phyloP scores from a whole-genome alignment of 805 yeast genomes.

The Naumovozyma baii region DNA sequence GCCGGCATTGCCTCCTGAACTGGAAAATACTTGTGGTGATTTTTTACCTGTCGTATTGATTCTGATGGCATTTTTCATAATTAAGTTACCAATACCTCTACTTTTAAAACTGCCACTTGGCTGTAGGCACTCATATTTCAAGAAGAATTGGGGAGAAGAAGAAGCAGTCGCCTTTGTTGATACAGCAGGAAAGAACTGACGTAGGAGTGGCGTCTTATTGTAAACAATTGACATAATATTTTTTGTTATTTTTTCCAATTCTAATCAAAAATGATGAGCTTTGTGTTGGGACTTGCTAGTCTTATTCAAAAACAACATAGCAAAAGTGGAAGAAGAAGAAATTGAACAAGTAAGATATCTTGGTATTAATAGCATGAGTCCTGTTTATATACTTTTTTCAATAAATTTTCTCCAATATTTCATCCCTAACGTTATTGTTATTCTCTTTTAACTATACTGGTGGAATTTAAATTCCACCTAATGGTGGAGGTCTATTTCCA shows the following conservation, averaged over 20 bases:
- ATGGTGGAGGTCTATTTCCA: constrained; percentile 3
- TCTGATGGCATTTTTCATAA: constrained; percentile 28
- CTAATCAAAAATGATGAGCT: neutral
- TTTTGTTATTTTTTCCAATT: neutral
- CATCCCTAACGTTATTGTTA: too few relatives aligned
- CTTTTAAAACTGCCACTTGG: constrained; percentile 52
- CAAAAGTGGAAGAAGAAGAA: too few relatives aligned
- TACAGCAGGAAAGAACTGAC: constrained; percentile 10
- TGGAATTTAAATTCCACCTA: constrained; percentile 1
- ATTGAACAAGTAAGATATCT: too few relatives aligned
- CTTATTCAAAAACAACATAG: too few relatives aligned
- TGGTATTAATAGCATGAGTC: too few relatives aligned
- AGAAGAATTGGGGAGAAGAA: constrained; percentile 28
- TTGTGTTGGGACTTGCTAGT: too few relatives aligned
- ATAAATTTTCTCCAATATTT: neutral
- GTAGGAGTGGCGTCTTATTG: constrained; percentile 18
- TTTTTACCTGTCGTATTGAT: constrained; percentile 23
- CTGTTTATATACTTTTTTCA: neutral
- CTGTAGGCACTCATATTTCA: constrained; percentile 44
- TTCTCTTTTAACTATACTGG: neutral
- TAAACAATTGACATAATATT: constrained; percentile 13
- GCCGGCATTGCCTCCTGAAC: constrained; percentile 41
- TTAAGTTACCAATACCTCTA: constrained; percentile 44
- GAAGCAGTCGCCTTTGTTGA: constrained; percentile 2
- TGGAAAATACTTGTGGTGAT: constrained; percentile 37